Percentiles rank a stretch among this genome's conserved stretches.
Conservation (phyloP, 257 asterid genomes). For the Nicotiana benthamiana region DNA sequence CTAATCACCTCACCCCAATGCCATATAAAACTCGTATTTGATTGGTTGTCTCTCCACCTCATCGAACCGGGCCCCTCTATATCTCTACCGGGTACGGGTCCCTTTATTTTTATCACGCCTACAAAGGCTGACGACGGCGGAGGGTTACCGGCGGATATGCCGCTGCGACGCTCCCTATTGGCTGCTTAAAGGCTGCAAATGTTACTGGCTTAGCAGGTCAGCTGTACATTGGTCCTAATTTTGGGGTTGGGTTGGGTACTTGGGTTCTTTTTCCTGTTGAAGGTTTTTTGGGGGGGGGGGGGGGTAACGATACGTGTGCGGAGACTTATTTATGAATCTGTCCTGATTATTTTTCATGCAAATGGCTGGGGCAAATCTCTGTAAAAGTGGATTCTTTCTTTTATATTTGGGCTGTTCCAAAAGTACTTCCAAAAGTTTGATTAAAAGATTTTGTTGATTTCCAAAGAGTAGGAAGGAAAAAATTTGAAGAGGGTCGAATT, state of each 20-base stretch:
- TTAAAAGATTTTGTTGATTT: background rate
- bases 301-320: background rate
- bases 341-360: background rate
- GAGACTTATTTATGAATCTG: background rate
- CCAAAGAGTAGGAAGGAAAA: background rate
- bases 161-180: constrained; percentile 13
- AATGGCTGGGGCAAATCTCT: background rate
- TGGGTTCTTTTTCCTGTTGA: too few species aligned
- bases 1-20: too few species aligned
- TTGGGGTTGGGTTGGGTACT: background rate
- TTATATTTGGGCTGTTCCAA: background rate
- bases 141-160: constrained; percentile 27
- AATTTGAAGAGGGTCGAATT: too few species aligned
- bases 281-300: too few species aligned
- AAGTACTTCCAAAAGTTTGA: background rate
- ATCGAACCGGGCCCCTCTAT: background rate
- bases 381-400: background rate
- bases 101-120: background rate
- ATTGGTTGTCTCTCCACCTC: background rate
- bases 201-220: background rate
- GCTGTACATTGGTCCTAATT: background rate
- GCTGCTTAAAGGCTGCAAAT: background rate
- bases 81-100: background rate
- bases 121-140: constrained; percentile 8
- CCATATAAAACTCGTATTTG: background rate